These are phyloP conservation scores for Monilinia laxa DNA, from an alignment of 2,329 filamentous ascomycete genomes.

Conservation along the genomic window DNA sequence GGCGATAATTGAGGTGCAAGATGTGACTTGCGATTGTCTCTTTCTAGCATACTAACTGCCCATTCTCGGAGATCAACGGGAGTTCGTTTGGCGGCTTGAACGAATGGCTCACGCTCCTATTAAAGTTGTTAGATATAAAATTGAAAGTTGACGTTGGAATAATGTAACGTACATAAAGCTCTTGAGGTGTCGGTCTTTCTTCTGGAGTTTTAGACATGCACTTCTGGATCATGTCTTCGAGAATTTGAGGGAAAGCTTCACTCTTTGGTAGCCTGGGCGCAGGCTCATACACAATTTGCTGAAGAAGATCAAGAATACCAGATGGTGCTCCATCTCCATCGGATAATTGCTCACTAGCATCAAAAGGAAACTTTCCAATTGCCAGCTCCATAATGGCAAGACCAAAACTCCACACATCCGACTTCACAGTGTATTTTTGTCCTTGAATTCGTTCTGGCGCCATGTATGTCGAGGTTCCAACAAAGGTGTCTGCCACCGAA, in stretches of 20 bases:
- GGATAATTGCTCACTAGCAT: conserved; percentile 65
- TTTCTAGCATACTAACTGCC: conserved; percentile 91
- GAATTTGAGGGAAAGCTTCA: conserved; percentile 90
- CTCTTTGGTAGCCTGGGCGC: conserved; percentile 93
- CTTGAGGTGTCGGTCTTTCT: conserved; percentile 84
- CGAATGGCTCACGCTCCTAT: conserved; percentile 87
- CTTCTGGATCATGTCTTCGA: conserved; percentile 97
- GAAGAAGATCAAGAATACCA: conserved; percentile 90
- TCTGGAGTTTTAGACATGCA: conserved; percentile 89
- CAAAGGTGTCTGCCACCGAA: conserved; percentile 96
- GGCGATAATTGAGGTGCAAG: conserved; percentile 78
- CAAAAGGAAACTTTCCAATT: conserved; percentile 96
- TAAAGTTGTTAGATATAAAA: conserved; percentile 24
- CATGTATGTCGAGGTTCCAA: conserved; percentile 99
- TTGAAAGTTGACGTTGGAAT: neutral
- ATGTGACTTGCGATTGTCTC: conserved; percentile 93
- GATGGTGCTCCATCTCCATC: conserved; percentile 82
- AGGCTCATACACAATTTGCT: conserved; percentile 96
- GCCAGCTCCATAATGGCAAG: conserved; percentile 94
- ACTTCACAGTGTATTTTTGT: conserved; percentile 95
- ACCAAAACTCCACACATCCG: conserved; percentile 96
- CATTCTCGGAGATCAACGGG: conserved; percentile 91
- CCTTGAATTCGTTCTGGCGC: conserved; percentile 97
- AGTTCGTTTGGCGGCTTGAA: conserved; percentile 94
- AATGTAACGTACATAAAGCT: conserved; percentile 74